Evolutionary conservation across 2,329 filamentous ascomycete genomes (phyloP), one percentile per base, ranked within the genome.

Genomic region (Talaromyces sp.): DNA sequence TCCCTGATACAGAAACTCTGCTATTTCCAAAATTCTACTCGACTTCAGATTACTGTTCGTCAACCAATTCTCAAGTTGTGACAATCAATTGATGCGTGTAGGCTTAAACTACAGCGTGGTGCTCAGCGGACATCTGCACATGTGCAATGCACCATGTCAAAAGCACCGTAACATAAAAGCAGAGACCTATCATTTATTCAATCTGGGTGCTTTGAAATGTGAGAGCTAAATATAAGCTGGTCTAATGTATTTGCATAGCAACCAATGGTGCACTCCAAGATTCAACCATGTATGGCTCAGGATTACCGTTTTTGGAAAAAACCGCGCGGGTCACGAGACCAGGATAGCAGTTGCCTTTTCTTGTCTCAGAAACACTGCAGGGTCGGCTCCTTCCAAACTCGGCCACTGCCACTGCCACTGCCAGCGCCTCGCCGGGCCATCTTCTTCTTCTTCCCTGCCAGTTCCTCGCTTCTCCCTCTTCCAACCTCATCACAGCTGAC

Each of bases 401-500:
- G 28, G 28, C 50, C 23, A 31, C 44, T 51, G 44, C 16, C 23
- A 31, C 44, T 51, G 44, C 16, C 23, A 23, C 23, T 23, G 23
- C 23, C 18, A 7, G 16, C 16, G 42, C 27, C 44, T 28, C 23
- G 23, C 23, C 23, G 23, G 23, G 23, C 23, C 23, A 23, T 23
- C 23, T 23, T 23, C 31, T 47, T 61, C 33, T 61, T 62, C 60
- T 59, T 51, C 58, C 66, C 58, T 58, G 59, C 64, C 64, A 65
- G 67, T 68, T 63, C 62, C 63, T 62, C 61, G 67, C 53, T 65
- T 66, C 58, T 58, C 30, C 64, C 42, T 63, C 56, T 52, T 63
- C 66, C 74, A 79, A 81, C 81, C 79, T 51, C 57, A 57, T 53
- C 61, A 44, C 53, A 47, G 36, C 40, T 81, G 80, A 83, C 84